Base-by-base conservation (phyloP, 169 alveolate species). In the Plasmodium knowlesi region DNA sequence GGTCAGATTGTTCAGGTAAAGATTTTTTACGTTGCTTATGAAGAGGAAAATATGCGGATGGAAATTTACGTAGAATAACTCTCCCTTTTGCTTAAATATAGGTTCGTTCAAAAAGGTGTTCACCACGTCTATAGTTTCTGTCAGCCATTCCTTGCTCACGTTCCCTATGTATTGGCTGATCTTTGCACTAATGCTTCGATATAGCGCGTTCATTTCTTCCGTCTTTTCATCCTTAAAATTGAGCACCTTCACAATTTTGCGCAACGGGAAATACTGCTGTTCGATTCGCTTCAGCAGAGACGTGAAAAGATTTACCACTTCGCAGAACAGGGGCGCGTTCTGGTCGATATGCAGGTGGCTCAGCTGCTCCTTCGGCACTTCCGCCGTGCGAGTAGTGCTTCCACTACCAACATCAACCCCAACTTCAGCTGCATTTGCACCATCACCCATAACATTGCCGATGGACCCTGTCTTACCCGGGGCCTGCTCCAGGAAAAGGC, bases 11-110 rank as follows among this genome's bases (percentile, higher is more conserved):
- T 89, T 89, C 50, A 89, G 32, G 54, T 78, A 89, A 8, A 89
- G 32, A 67, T 89, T 89, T 34, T 89, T 89, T 46, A 89, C 54
- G 50, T 89, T 89, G 22, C 46, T 57, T 61, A 89, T 89, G 50
- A 89, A 89, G 83, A 89, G 67, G 71, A 89, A 89, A 25, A 89
- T 89, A 32, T 89, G 71, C 16, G 89, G 94, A 79, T 89, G 94
- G 73, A 89, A 89, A 32, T 89, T 89, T 37, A 89, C 94, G 46
- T 89, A 89, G 50, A 89, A 89, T 37, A 57, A 41, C 25, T 57
- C 90, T 5, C 61, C 30, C 57, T 70, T 79, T 61, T 57, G 70
- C 82, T 73, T 89, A 37, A 89, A 89, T 54, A 89, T 89, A 79
- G 70, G 70, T 89, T 89, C 94, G 37, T 89, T 89, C 22, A 89